Conservation (phyloP, 306 rosid species). For the Sphenostylis stenocarpa region DNA sequence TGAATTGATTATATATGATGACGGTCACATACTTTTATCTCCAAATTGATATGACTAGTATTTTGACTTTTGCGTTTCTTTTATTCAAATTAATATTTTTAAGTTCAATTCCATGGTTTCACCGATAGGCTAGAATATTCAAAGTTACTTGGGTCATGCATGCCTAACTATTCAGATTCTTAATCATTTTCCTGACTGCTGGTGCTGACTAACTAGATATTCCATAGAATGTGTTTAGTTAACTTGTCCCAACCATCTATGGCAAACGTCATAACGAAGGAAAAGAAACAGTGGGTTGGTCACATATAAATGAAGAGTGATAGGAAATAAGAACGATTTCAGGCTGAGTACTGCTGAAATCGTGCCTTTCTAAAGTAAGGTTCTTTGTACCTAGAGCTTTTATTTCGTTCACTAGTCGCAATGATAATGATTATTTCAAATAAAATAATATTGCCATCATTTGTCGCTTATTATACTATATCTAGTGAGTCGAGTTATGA, state of each 20-base stretch:
- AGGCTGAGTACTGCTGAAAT: background rate
- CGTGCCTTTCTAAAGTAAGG: background rate
- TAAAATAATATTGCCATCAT: constrained; percentile 8
- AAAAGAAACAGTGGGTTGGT: constrained; percentile 6
- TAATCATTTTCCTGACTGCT: constrained; percentile 7
- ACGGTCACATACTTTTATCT: background rate
- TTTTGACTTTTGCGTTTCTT: background rate
- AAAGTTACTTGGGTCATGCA: background rate
- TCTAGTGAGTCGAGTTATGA: constrained; percentile 6
- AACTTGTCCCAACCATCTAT: constrained; percentile 19
- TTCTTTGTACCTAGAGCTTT: constrained; percentile 29
- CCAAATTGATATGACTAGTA: background rate
- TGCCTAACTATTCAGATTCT: constrained; percentile 15
- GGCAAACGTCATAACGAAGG: background rate
- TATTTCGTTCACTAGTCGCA: constrained; percentile 20
- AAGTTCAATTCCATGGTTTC: background rate
- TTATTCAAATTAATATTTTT: background rate
- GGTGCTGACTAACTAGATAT: constrained; percentile 12
- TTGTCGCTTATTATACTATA: constrained; percentile 16
- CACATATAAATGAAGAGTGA: constrained; percentile 2
- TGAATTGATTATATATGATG: background rate
- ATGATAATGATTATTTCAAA: constrained; percentile 24
- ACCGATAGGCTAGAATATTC: constrained; percentile 26
- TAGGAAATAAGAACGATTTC: background rate
- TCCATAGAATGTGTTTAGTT: background rate